Percentiles rank a stretch among this genome's conserved stretches.
These are phyloP conservation scores for Corylus americana DNA, from an alignment of 306 rosid genomes.

Conservation along the genomic window DNA sequence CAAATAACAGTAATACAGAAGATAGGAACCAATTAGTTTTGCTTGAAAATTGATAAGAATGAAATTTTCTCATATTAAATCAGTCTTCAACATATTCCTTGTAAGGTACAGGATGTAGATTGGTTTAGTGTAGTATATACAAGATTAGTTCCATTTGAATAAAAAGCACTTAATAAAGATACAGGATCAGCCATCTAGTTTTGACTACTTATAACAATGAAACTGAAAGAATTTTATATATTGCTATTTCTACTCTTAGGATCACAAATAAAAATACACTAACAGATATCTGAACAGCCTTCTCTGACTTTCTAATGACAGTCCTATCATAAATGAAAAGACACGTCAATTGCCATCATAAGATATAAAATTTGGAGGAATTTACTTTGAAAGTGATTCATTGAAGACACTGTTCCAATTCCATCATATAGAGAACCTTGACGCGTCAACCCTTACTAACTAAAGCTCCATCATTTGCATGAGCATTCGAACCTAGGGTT, in stretches of 20 bases:
- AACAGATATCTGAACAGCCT: not conserved
- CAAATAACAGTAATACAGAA: conserved; percentile 1
- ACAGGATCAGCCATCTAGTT: not conserved
- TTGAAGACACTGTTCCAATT: not conserved
- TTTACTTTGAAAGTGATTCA: not conserved
- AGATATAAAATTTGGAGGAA: not conserved
- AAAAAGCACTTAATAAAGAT: not conserved
- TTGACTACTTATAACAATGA: not conserved
- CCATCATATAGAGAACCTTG: not conserved
- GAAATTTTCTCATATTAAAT: not conserved
- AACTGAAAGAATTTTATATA: not conserved
- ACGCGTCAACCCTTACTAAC: not conserved
- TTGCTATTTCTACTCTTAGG: not conserved
- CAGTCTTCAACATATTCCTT: not conserved
- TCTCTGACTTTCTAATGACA: not conserved
- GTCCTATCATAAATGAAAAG: not conserved
- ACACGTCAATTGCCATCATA: not conserved
- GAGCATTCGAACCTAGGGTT: not conserved
- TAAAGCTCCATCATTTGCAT: not conserved
- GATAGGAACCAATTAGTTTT: not conserved
- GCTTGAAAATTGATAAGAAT: not conserved
- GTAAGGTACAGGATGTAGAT: not conserved
- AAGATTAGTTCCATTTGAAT: not conserved
- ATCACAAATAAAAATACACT: not conserved
- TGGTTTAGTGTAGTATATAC: not conserved